Base-by-base conservation (phyloP, 148 eudicot genomes). In the Amaranthus cruentus region DNA sequence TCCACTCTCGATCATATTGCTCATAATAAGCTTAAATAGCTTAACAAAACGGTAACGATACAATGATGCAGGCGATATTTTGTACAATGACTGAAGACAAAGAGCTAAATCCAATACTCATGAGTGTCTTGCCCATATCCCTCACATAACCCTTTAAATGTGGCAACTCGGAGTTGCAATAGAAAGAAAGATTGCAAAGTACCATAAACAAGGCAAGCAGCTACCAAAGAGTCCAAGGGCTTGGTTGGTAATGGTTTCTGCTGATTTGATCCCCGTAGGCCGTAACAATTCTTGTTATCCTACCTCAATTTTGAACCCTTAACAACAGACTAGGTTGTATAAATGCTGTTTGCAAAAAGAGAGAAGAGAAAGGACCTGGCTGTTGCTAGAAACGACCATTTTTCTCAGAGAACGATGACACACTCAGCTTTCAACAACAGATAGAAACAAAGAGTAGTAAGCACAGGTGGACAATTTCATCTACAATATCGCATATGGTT, bases 91-190 rank as follows among this genome's bases (percentile, higher is more conserved):
- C 38, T 28, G 38, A 28, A 28, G 38, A 28, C 38, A 28, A 61
- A 38, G 12, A 0, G 48, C 3, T 8, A 62, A 9, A 9, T 43
- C 21, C 48, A 8, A 42, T 3, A 62, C 49, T 62, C 14, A 43
- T 48, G 7, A 42, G 49, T 10, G 14, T 43, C 66, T 9, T 62
- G 2, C 44, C 44, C 14, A 43, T 62, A 42, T 62, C 6, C 44
- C 66, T 9, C 66, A 62, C 5, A 62, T 4, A 62, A 42, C 66
- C 38, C 71, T 4, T 9, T 7, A 12, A 6, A 6, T 14, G 49
- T 38, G 2, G 70, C 55, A 52, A 53, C 60, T 69, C 43, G 6
- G 49, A 53, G 18, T 69, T 42, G 60, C 72, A 69, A 55, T 54
- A 5, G 21, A 70, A 70, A 12, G 18, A 11, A 14, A 53, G n/a